Base-by-base conservation (phyloP, 2,329 filamentous ascomycete species). In the Coniochaeta sp. region DNA sequence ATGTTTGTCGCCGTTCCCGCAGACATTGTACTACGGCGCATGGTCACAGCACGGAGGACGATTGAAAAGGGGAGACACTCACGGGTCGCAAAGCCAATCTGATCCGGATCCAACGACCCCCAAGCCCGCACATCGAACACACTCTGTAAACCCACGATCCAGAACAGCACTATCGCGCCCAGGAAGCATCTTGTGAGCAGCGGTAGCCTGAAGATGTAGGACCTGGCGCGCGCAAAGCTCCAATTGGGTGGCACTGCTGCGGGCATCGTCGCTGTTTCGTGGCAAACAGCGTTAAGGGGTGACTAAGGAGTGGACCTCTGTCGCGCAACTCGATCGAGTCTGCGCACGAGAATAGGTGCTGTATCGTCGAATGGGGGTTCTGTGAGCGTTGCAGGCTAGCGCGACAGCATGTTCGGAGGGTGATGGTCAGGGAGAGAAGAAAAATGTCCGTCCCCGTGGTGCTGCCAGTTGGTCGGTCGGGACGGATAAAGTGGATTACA, bases 181-280 rank as follows among this genome's bases (percentile, higher is more conserved):
- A 92, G 72, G 16, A 92, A 82, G 19, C 82, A 73, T 57, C 93
- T 86, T 28, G 95, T 97, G 71, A 95, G 92, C 1, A 98, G 80
- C 38, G 95, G 93, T n/a, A 98, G 80, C 56, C 92, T 88, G 62
- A 90, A 80, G 65, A 96, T 70, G 72, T 96, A 97, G 9, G 90
- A 90, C 65, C 91, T 88, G 67, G 92, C 81, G 66, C 91, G 86
- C 62, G 82, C 74, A 34, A 88, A 85, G 74, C 87, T 93, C 74
- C 96, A 88, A 60, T 67, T 81, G 66, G 70, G 80, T 70, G 73
- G 63, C 38, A 65, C 69, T 50, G 70, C 68, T 28, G 64, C 59
- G 66, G 75, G 71, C 61, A 68, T 73, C 19, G 17, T 63, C 26
- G 14, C 26, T 26, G 47, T 52, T 24, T 17, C 9, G 47, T 40